A percentile compares a stretch with the other conserved stretches of the same genome.
Conservation (phyloP, 208 protist species). For the Leishmania guyanensis region DNA sequence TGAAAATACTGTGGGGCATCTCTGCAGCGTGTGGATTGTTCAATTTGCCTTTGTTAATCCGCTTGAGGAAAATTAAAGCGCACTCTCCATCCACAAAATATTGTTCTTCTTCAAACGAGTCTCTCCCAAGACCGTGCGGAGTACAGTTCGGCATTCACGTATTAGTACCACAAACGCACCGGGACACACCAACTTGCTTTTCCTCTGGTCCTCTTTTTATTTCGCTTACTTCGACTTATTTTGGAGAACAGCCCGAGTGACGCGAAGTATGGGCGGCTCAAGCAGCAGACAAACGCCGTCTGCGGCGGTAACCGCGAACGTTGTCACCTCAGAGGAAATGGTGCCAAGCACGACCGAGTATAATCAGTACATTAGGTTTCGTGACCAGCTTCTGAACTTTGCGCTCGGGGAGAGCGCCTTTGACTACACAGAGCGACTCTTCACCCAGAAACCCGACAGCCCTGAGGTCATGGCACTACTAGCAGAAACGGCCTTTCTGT, state of each 20-base stretch:
- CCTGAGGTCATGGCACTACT: conserved; percentile 87
- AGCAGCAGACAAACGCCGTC: conserved; percentile 10
- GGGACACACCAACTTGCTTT: neutral
- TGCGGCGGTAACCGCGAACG: neutral
- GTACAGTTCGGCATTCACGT: neutral
- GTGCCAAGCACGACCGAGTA: conserved; percentile 22
- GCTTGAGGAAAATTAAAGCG: neutral
- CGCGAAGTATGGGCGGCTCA: conserved; percentile 13
- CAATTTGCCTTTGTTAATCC: neutral
- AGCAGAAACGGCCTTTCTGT: conserved; percentile 73
- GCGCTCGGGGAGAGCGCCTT: conserved; percentile 77
- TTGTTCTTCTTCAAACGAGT: neutral
- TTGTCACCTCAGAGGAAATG: neutral
- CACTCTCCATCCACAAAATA: neutral
- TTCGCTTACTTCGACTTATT: neutral
- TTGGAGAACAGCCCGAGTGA: neutral
- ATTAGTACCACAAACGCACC: neutral
- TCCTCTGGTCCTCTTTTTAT: neutral
- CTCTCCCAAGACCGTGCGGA: neutral
- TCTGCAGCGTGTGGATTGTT: neutral
- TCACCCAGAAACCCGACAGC: conserved; percentile 60
- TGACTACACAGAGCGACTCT: conserved; percentile 79
- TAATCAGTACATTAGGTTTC: conserved; percentile 58
- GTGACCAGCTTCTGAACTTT: conserved; percentile 77
- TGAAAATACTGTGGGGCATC: neutral